phyloP scores from a whole-genome alignment of 2,329 filamentous ascomycete genomes.

The Microsporum ferrugineum region DNA sequence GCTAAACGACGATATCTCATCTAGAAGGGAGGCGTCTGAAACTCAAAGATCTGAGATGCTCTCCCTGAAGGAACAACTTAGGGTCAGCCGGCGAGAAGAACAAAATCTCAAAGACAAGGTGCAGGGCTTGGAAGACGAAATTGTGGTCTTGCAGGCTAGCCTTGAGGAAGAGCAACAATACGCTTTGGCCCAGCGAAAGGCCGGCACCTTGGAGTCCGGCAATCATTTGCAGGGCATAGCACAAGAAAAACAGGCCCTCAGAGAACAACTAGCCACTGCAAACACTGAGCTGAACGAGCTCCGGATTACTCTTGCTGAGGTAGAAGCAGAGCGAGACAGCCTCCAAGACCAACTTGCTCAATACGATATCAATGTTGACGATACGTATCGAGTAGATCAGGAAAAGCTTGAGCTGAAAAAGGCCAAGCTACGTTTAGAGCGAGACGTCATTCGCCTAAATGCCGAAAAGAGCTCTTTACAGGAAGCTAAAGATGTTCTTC shows the following conservation, averaged over 20 bases:
- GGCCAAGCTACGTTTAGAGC: conserved; percentile 56
- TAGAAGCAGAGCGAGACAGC: conserved; percentile 56
- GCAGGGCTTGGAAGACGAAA: conserved; percentile 60
- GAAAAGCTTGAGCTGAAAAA: conserved; percentile 59
- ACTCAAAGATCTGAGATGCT: conserved; percentile 56
- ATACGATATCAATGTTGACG: conserved; percentile 44
- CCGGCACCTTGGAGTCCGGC: conserved; percentile 48
- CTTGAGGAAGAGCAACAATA: conserved; percentile 55
- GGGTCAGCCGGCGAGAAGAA: conserved; percentile 54
- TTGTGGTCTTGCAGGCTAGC: conserved; percentile 58
- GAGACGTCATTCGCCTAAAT: conserved; percentile 52
- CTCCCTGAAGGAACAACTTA: conserved; percentile 55
- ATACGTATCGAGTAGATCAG: conserved; percentile 52
- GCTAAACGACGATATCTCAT: conserved; percentile 58
- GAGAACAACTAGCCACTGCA: conserved; percentile 50
- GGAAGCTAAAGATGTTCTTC: conserved; percentile 48
- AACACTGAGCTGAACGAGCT: conserved; percentile 51
- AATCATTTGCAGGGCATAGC: conserved; percentile 45
- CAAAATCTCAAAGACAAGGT: conserved; percentile 53
- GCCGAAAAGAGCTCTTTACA: conserved; percentile 51
- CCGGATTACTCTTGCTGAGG: conserved; percentile 45
- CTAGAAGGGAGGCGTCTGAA: conserved; percentile 54
- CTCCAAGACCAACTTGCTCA: conserved; percentile 50
- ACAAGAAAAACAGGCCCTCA: conserved; percentile 51
- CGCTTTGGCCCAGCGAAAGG: conserved; percentile 45